Conservation (phyloP, 2,329 filamentous ascomycete species). For the Paracorniculantispora psalliotae region DNA sequence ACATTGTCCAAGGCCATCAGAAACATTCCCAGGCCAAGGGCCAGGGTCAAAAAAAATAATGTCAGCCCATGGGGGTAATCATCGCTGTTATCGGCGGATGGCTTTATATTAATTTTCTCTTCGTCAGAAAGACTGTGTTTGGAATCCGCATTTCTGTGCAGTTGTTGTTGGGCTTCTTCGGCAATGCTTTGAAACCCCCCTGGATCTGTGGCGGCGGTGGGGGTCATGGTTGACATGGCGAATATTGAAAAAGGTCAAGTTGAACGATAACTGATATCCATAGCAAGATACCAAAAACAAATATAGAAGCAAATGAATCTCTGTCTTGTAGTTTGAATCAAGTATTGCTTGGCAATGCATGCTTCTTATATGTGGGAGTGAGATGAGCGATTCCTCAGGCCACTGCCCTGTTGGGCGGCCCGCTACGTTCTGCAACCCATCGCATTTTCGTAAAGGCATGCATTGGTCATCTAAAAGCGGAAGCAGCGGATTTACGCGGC, state of each 20-base stretch:
- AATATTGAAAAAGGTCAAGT: background rate
- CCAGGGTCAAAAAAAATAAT: background rate
- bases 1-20: conserved; percentile 3
- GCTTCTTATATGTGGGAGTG: background rate
- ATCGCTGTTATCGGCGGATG: background rate
- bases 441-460: background rate
- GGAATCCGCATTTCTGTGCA: background rate
- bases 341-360: background rate
- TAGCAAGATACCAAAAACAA: background rate
- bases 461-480: background rate
- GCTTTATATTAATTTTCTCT: background rate
- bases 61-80: background rate
- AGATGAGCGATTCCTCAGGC: background rate
- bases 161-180: background rate
- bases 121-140: background rate
- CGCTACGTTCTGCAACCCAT: background rate
- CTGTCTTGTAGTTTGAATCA: background rate
- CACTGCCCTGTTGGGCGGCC: background rate
- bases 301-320: background rate
- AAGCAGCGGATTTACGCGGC: background rate
- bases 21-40: background rate
- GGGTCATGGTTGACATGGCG: background rate
- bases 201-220: background rate
- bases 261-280: background rate
- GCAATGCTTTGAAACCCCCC: background rate